These are phyloP conservation scores for Podospora bellae-mahoneyi DNA, from an alignment of 495 filamentous ascomycete species.

Conservation along the genomic window DNA sequence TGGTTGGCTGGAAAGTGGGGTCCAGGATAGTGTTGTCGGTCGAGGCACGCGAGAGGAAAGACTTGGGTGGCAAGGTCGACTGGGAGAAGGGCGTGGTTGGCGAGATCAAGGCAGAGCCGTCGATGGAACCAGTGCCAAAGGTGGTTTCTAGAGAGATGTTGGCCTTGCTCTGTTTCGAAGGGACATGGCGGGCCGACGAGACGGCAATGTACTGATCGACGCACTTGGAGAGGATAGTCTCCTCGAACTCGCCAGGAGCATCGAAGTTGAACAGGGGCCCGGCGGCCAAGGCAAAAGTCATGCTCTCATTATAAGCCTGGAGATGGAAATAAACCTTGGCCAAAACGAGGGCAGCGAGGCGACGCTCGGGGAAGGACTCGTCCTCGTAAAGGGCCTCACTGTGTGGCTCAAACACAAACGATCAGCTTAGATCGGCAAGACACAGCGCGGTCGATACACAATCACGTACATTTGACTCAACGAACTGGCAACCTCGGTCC, in stretches of 20 bases:
- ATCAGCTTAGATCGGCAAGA: constrained; percentile 19
- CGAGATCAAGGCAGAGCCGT: constrained; percentile 66
- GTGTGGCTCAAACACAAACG: constrained; percentile 4
- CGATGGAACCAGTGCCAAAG: constrained; percentile 62
- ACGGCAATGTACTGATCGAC: constrained; percentile 95
- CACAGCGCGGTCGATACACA: background rate
- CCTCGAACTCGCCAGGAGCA: constrained; percentile 90
- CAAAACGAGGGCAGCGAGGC: constrained; percentile 89
- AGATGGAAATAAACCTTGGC: constrained; percentile 99
- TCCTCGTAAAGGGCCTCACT: constrained; percentile 98
- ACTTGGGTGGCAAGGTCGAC: constrained; percentile 84
- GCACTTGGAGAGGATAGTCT: constrained; percentile 98
- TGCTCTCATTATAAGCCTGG: constrained; percentile 97
- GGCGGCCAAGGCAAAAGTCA: constrained; percentile 94
- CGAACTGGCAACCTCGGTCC: constrained; percentile 91
- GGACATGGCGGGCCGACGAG: constrained; percentile 65
- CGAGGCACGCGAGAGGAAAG: constrained; percentile 68
- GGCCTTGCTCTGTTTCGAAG: constrained; percentile 41
- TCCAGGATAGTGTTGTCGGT: constrained; percentile 61
- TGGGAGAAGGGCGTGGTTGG: constrained; percentile 93
- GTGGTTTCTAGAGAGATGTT: constrained; percentile 66
- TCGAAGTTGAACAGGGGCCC: constrained; percentile 94
- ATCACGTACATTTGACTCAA: constrained; percentile 85
- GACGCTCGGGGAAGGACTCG: constrained; percentile 87
- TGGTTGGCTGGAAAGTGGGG: constrained; percentile 54